Evolutionary conservation across 2,329 filamentous ascomycete species (phyloP), one percentile per base, ranked within the genome.

Genomic region (Trichoderma sp.): DNA sequence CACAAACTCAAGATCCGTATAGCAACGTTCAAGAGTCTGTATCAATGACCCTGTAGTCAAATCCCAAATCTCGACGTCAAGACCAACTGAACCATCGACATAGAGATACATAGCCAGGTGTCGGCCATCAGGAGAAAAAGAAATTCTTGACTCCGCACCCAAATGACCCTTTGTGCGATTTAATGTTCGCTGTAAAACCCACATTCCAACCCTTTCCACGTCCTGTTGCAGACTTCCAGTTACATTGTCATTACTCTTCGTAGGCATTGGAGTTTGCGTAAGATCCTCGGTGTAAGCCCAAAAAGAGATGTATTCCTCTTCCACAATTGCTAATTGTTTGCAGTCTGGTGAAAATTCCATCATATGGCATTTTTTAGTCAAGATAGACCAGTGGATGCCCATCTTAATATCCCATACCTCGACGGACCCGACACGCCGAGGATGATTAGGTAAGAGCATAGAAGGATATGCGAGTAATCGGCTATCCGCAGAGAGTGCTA

Each of bases 1-100:
- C 6, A 28, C 14, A 7, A 1, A 57, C 7, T 4, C 11, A 3
- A 57, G 24, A 4, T 0, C 0, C 53, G 0, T 6, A 2, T 0
- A 5, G 26, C 24, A 28, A 4, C 2, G 7, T 57, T 28, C 6
- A 57, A 57, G 53, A 8, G 24, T 57, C 6, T 9, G 53, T 57
- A 57, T 1, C 2, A 57, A 30, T 18, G 4, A 18, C 8, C 24
- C 24, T 18, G 12, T 4, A n/a, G 53, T 30, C 6, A 5, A 57
- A 30, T 57, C 53, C 53, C 53, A 57, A 57, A 57, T 28, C 0
- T 43, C 39, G 39, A 43, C 18, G 26, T n/a, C n/a, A n/a, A n/a
- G n/a, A n/a, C 26, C 4, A 26, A 26, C 26, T 26, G 26, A 26
- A 26, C 4, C 26, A 26, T 26, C 26, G 4, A 26, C 26, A 26